Base-by-base conservation (phyloP, 192 early-diverging fungal genomes). In the Chytriomyces confervae region DNA sequence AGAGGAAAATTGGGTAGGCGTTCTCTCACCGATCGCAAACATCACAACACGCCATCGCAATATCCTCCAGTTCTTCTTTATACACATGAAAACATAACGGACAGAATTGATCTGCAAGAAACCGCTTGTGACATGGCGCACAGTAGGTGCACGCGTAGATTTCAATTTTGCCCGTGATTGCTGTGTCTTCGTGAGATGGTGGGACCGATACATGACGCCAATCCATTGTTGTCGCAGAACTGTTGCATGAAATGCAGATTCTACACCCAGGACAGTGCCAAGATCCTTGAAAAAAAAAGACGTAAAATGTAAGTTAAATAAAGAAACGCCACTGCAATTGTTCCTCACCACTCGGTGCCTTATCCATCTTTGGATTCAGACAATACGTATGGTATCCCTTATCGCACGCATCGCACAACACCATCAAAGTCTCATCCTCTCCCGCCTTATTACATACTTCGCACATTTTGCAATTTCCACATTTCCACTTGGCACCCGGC, bases 401-500 rank as follows among this genome's bases (percentile, higher is more conserved):
- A 72, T 90, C 89, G 76, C 89, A 90, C 2, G 80, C 72, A 76
- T 90, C 89, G 69, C 89, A 90, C 24, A 90, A 81, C 9, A 74
- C 72, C 66, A 90, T 51, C 44, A 90, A 66, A 66, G 83, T 83
- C 61, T 76, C 80, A 50, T 90, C 89, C 61, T 89, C 84, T n/a
- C 85, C 87, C 3, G 86, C 82, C 49, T 79, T 63, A 27, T 81
- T 29, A 76, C 89, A 90, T 44, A 77, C 72, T 16, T 65, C 61
- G 67, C 89, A 90, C 49, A 78, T 68, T 77, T 89, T 88, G 74
- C 88, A 90, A 47, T 83, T 79, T 66, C 77, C 76, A 63, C 88
- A 89, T 45, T 83, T 80, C 88, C 88, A 89, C 45, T 66, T 53
- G 49, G 86, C 84, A 23, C 72, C 61, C 24, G 57, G 43, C 13